Conservation (phyloP, 495 filamentous ascomycete species). For the Penicillium desertorum region DNA sequence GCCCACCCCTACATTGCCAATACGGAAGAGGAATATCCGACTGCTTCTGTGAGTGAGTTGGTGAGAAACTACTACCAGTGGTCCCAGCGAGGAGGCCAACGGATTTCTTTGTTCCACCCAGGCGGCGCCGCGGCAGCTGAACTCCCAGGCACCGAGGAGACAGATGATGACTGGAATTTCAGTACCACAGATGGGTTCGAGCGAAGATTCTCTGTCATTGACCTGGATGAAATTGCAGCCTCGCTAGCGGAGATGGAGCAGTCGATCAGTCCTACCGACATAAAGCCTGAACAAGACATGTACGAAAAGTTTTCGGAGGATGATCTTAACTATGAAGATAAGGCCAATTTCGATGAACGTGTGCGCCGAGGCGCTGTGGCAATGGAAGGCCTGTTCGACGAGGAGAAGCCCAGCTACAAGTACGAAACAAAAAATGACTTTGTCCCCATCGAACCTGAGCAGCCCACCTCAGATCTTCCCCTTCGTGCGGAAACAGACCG, state of each 20-base stretch:
- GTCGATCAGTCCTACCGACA: slow-evolving; percentile 30
- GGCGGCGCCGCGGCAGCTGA: slow-evolving; percentile 70
- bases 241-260: slow-evolving; percentile 42
- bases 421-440: slow-evolving; percentile 52
- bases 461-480: slow-evolving; percentile 46
- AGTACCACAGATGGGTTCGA: slow-evolving; percentile 85
- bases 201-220: slow-evolving; percentile 51
- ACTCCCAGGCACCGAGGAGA: slow-evolving; percentile 40
- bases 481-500: slow-evolving; percentile 50
- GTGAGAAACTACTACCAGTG: slow-evolving; percentile 81
- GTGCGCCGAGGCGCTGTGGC: slow-evolving; percentile 50
- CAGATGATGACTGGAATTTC: slow-evolving; percentile 84
- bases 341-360: slow-evolving; percentile 49
- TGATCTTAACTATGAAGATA: slow-evolving; percentile 40
- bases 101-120: slow-evolving; percentile 76
- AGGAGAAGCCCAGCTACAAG: slow-evolving; percentile 46
- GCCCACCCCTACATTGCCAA: slow-evolving; percentile 50
- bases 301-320: slow-evolving; percentile 26
- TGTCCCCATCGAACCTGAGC: slow-evolving; percentile 38
- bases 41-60: slow-evolving; percentile 64
- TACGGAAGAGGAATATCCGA: slow-evolving; percentile 68
- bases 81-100: slow-evolving; percentile 79
- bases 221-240: slow-evolving; percentile 47
- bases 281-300: slow-evolving; percentile 23
- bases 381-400: slow-evolving; percentile 51